Evolutionary conservation across 1,284 basidiomycete genomes (phyloP).

Genomic region (Heterobasidion irregulare): DNA sequence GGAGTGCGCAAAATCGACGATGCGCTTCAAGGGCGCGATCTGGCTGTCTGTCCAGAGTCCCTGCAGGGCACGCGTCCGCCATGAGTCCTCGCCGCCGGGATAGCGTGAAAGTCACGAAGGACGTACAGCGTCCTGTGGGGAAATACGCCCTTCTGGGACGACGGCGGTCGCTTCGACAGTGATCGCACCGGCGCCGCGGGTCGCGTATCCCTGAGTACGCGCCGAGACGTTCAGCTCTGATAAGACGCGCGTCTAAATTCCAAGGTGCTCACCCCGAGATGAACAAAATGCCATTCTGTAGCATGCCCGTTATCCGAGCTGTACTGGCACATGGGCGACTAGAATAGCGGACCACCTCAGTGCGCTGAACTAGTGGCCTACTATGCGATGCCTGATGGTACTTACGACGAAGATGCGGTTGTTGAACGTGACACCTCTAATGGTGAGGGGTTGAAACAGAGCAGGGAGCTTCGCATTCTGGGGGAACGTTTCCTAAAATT

Average conservation of each 20-base stretch:
- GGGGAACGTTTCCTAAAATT: conserved; percentile 30
- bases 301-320: conserved; percentile 63
- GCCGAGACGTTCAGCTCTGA: neutral
- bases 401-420: conserved; percentile 57
- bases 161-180: conserved; percentile 54
- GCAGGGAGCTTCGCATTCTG: conserved; percentile 40
- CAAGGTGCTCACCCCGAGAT: conserved; percentile 36
- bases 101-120: conserved; percentile 8
- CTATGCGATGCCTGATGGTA: neutral
- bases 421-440: conserved; percentile 60
- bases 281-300: conserved; percentile 77
- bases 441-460: conserved; percentile 61
- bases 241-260: neutral
- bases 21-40: conserved; percentile 53
- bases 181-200: conserved; percentile 55
- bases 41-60: conserved; percentile 79
- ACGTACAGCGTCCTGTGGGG: conserved; percentile 29
- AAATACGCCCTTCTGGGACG: conserved; percentile 54
- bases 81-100: neutral
- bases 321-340: conserved; percentile 80
- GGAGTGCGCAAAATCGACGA: conserved; percentile 72
- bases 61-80: conserved; percentile 9
- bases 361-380: neutral
- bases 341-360: neutral
- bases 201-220: conserved; percentile 38